Evolutionary conservation across 2,329 filamentous ascomycete genomes (phyloP).

Genomic region (Nectriaceae sp.): DNA sequence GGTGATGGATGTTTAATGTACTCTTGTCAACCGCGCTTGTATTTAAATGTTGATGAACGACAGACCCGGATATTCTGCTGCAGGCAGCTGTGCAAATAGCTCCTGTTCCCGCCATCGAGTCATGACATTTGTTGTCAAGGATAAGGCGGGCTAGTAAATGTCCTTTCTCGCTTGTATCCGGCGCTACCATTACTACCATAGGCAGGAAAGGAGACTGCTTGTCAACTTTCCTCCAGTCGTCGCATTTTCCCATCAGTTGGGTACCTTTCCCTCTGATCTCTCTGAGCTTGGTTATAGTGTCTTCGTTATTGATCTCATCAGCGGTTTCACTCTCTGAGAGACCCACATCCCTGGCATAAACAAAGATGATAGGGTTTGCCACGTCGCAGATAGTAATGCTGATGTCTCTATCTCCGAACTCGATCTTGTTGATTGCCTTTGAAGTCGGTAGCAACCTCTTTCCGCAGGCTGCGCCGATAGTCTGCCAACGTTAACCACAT

Average conservation of each 20-base stretch:
- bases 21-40: too few species aligned
- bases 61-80: not conserved
- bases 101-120: not conserved
- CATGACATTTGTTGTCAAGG: not conserved
- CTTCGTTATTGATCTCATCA: not conserved
- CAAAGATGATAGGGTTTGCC: not conserved
- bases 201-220: not conserved
- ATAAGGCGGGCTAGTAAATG: not conserved
- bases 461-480: not conserved
- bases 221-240: not conserved
- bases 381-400: not conserved
- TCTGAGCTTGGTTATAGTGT: not conserved
- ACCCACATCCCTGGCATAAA: not conserved
- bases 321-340: not conserved
- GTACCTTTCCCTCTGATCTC: not conserved
- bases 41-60: not conserved
- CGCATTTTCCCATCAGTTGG: not conserved
- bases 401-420: not conserved
- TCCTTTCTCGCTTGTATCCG: not conserved
- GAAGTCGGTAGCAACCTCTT: not conserved
- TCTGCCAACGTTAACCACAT: not conserved
- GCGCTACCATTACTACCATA: not conserved
- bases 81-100: not conserved
- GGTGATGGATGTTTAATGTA: too few species aligned
- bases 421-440: not conserved